Evolutionary conservation across 2,329 filamentous ascomycete species (phyloP).

Genomic region (Diaporthe ampelina): DNA sequence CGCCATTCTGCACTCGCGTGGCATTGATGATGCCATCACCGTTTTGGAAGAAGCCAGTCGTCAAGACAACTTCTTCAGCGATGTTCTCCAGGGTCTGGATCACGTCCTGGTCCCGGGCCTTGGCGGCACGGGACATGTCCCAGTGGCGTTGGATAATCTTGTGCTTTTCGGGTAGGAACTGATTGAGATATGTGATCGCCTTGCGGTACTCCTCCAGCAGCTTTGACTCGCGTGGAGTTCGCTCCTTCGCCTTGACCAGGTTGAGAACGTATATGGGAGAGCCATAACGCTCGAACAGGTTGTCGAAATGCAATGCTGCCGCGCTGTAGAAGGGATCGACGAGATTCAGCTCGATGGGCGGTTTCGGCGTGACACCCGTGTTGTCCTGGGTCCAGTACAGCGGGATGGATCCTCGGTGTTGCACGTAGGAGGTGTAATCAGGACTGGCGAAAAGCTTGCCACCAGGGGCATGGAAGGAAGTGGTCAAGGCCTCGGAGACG

Average conservation of each 20-base stretch:
- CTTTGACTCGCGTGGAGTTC: slow-evolving; percentile 92
- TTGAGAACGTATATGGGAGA: slow-evolving; percentile 93
- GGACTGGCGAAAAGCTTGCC: slow-evolving; percentile 88
- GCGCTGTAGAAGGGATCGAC: slow-evolving; percentile 96
- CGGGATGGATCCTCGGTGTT: slow-evolving; percentile 96
- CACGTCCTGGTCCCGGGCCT: slow-evolving; percentile 92
- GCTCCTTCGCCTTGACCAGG: slow-evolving; percentile 89
- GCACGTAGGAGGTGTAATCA: slow-evolving; percentile 94
- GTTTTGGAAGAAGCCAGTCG: slow-evolving; percentile 96
- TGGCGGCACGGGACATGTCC: slow-evolving; percentile 98
- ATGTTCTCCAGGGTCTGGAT: slow-evolving; percentile 92
- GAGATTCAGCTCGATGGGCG: slow-evolving; percentile 95
- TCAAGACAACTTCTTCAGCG: slow-evolving; percentile 86
- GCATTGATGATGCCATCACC: slow-evolving; percentile 78
- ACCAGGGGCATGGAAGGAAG: slow-evolving; percentile 94
- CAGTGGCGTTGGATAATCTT: slow-evolving; percentile 95
- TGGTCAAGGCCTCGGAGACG: slow-evolving; percentile 93
- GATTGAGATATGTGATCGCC: slow-evolving; percentile 92
- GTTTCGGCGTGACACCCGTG: slow-evolving; percentile 94
- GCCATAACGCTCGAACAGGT: slow-evolving; percentile 93
- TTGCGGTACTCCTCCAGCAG: slow-evolving; percentile 88
- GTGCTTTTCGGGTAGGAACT: slow-evolving; percentile 86
- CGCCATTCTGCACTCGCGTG: slow-evolving; percentile 85
- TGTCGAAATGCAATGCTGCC: slow-evolving; percentile 93
- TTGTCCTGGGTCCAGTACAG: slow-evolving; percentile 98